Percentiles rank a stretch among this genome's conserved stretches.
phyloP scores from a whole-genome alignment of 2,329 filamentous ascomycete genomes.

The Teratosphaeria gauchensis region DNA sequence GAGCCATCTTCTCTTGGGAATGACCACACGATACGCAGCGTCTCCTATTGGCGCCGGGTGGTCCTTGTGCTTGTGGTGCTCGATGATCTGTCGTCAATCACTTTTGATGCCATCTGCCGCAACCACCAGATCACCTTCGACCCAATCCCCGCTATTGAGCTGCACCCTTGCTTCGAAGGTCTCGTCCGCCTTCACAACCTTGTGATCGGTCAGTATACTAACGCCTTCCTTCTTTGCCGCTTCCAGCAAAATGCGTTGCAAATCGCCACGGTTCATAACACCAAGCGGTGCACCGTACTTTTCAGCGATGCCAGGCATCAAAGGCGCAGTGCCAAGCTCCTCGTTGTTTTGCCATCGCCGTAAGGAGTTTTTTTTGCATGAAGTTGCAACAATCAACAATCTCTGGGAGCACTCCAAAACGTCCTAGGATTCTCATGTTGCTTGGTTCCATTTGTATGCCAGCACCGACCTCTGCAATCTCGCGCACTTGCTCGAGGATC shows the following conservation, averaged over 20 bases:
- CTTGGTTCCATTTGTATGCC: slow-evolving; percentile 43
- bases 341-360: slow-evolving; percentile 7
- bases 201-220: slow-evolving; percentile 25
- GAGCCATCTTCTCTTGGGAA: slow-evolving; percentile 37
- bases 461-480: slow-evolving; percentile 40
- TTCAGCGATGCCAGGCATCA: slow-evolving; percentile 7
- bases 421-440: slow-evolving; percentile 35
- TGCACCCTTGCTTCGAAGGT: slow-evolving; percentile 10
- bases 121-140: slow-evolving; percentile 43
- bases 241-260: slow-evolving; percentile 39
- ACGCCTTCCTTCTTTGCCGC: slow-evolving; percentile 37
- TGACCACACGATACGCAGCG: slow-evolving; percentile 46
- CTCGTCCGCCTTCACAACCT: slow-evolving; percentile 6
- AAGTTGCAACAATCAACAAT: slow-evolving; percentile 31
- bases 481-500: slow-evolving; percentile 36
- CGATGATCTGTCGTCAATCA: slow-evolving; percentile 35
- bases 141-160: slow-evolving; percentile 9
- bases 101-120: slow-evolving; percentile 46
- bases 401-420: slow-evolving; percentile 37
- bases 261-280: slow-evolving; percentile 44
- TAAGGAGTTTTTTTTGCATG: slow-evolving; percentile 18
- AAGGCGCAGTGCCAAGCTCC: slow-evolving; percentile 7
- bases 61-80: slow-evolving; percentile 28
- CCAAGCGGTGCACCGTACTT: slow-evolving; percentile 35
- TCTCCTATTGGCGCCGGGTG: slow-evolving; percentile 41